phyloP scores from a whole-genome alignment of 2,329 filamentous ascomycete genomes.

The Curvularia sp. region DNA sequence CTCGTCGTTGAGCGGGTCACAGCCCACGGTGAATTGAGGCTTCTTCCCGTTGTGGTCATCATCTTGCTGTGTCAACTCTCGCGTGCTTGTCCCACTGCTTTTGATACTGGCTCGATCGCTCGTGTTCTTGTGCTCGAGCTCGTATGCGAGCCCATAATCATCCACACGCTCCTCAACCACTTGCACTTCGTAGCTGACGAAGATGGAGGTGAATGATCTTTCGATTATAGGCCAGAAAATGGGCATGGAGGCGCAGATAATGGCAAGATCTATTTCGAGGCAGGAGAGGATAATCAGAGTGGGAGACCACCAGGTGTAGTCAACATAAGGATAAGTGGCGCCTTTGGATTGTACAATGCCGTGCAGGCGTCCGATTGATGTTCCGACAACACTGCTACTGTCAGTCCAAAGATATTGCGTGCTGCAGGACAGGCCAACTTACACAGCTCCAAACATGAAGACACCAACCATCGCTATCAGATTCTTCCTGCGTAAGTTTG shows the following conservation, averaged over 20 bases:
- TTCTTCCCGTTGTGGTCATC: conserved; percentile 18
- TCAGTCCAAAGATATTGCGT: conserved; percentile 15
- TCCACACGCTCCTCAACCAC: conserved; percentile 40
- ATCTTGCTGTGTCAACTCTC: conserved; percentile 27
- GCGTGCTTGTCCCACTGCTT: conserved; percentile 34
- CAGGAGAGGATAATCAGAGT: conserved; percentile 38
- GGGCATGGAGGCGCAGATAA: conserved; percentile 47
- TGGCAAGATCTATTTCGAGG: conserved; percentile 46
- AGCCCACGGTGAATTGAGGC: conserved; percentile 34
- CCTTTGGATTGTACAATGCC: conserved; percentile 37
- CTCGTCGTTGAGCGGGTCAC: conserved; percentile 34
- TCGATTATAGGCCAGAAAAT: conserved; percentile 49
- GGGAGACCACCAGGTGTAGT: conserved; percentile 44
- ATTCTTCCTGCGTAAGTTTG: conserved; percentile 39
- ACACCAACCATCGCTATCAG: conserved; percentile 42
- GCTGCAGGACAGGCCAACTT: conserved; percentile 11
- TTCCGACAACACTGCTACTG: conserved; percentile 37
- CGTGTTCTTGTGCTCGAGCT: conserved; percentile 34
- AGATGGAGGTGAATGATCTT: conserved; percentile 37
- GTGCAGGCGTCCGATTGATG: conserved; percentile 43
- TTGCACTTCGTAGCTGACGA: conserved; percentile 46
- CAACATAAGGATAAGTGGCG: conserved; percentile 42
- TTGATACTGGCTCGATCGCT: conserved; percentile 29
- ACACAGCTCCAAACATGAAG: conserved; percentile 45
- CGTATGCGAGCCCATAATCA: conserved; percentile 36